Evolutionary conservation across 805 yeast species (phyloP).

Genomic region (Clavispora fructus): DNA sequence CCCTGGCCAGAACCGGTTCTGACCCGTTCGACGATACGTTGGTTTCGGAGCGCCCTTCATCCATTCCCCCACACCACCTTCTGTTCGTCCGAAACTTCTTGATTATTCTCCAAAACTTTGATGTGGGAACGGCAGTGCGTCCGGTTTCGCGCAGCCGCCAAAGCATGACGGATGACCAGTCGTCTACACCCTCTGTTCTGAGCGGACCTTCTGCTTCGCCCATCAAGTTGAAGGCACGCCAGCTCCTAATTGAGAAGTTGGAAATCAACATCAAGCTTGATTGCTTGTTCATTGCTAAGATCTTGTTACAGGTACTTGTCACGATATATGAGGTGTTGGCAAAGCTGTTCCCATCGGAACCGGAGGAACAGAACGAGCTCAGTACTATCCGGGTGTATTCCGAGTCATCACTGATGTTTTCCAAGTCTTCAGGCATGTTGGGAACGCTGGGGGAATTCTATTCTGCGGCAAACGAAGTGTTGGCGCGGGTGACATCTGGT

Average conservation of each 20-base stretch:
- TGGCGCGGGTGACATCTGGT: conserved; percentile 28
- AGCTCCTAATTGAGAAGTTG: conserved; percentile 38
- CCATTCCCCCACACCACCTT: conserved; percentile 21
- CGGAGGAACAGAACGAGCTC: conserved; percentile 1
- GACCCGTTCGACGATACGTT: conserved; percentile 13
- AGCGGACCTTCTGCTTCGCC: conserved; percentile 24
- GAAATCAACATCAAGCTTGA: conserved; percentile 40
- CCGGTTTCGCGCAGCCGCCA: conserved; percentile 1
- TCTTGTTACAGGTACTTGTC: conserved; percentile 25
- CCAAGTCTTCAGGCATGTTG: conserved; percentile 23
- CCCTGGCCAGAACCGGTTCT: conserved; percentile 1
- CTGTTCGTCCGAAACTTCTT: conserved; percentile 30
- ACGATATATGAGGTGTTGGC: conserved; percentile 21
- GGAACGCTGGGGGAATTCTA: conserved; percentile 17
- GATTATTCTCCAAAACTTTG: conserved; percentile 34
- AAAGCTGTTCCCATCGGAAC: conserved; percentile 15
- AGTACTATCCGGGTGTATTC: conserved; percentile 9
- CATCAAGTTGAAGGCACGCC: conserved; percentile 34
- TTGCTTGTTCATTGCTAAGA: conserved; percentile 33
- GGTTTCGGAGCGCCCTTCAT: conserved; percentile 1
- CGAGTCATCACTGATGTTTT: conserved; percentile 33
- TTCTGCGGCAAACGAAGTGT: conserved; percentile 19
- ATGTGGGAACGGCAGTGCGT: conserved; percentile 22
- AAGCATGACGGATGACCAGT: not conserved
- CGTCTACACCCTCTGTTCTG: not conserved